Evolutionary conservation across 306 rosid genomes (phyloP), one percentile per base, ranked within the genome.

Genomic region (Vigna hirtella): DNA sequence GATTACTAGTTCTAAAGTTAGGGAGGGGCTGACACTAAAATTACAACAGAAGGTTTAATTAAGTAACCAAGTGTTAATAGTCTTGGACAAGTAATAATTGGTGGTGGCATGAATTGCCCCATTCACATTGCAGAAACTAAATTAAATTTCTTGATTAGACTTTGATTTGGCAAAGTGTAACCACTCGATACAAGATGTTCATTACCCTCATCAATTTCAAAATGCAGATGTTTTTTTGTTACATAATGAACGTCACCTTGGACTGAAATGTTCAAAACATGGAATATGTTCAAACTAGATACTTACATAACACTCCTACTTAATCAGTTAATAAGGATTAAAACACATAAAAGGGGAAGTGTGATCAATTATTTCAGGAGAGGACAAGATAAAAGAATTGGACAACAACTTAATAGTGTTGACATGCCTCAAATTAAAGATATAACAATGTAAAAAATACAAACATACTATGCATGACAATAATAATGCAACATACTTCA

Each of bases 81-180:
- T 57, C 34, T 30, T 57, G 18, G 38, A 18, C 62, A 26, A 48
- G 8, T 72, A 66, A 7, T 16, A 42, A 30, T 3, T 53, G 15
- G 11, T 57, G 17, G 47, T n/a, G 10, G 9, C 18, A 67, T 26
- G 59, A 9, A 40, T 50, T 50, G 4, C 17, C 58, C 45, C 73
- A 30, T 67, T 59, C 24, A 52, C 74, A 62, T 17, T 5, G 70
- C 49, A 73, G 62, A 82, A 32, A 70, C 51, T 40, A 45, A 56
- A 48, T 22, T 34, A 68, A 14, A 50, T 74, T 64, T 57, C 66
- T 22, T 7, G 18, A 58, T 49, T 58, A n/a, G 12, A 48, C 47
- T 74, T 38, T 75, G 57, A 66, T n/a, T 34, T 34, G 22, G 74
- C 47, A 50, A 38, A 75, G 30, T 9, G 45, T 15, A 17, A 20